These are phyloP conservation scores for Gymnopilus junonius DNA, from an alignment of 768 basidiomycete genomes.

Conservation along the genomic window DNA sequence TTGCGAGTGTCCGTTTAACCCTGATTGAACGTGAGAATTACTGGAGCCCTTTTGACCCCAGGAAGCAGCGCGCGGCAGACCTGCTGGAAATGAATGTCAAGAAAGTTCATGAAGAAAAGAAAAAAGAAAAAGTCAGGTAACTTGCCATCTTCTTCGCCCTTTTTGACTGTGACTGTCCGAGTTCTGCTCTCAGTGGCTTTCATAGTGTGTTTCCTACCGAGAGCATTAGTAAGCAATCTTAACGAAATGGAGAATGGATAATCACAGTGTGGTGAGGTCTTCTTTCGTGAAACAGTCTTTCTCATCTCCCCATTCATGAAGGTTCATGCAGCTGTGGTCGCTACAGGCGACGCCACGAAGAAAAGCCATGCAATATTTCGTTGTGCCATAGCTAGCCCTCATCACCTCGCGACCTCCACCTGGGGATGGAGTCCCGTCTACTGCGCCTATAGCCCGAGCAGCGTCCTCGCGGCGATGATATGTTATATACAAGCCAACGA, in stretches of 20 bases:
- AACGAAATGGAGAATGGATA: slow-evolving; percentile 9
- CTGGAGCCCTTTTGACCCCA: slow-evolving; percentile 56
- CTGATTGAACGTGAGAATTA: slow-evolving; percentile 16
- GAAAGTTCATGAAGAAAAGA: slow-evolving; percentile 11
- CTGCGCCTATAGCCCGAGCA: slow-evolving; percentile 86
- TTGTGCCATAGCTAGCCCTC: slow-evolving; percentile 94
- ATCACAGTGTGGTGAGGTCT: slow-evolving; percentile 88
- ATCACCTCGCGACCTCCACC: slow-evolving; percentile 87
- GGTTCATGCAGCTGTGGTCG: slow-evolving; percentile 89
- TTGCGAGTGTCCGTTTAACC: slow-evolving; percentile 14
- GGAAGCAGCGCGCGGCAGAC: slow-evolving; percentile 70
- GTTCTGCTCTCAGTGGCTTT: slow-evolving; percentile 82
- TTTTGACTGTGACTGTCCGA: slow-evolving; percentile 54
- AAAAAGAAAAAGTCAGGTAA: slow-evolving; percentile 6
- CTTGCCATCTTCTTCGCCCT: slow-evolving; percentile 65
- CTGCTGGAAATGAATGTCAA: slow-evolving; percentile 29
- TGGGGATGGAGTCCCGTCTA: slow-evolving; percentile 93
- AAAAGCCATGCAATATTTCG: slow-evolving; percentile 97
- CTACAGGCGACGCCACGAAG: slow-evolving; percentile 84
- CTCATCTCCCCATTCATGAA: slow-evolving; percentile 99
- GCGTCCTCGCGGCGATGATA: slow-evolving; percentile 96
- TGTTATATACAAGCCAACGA: slow-evolving; percentile 95
- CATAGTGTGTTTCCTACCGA: slow-evolving; percentile 88
- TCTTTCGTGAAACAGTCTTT: slow-evolving; percentile 98
- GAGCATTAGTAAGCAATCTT: slow-evolving; percentile 11